Evolutionary conservation across 1,284 basidiomycete genomes (phyloP).

Genomic region (Taiwanofungus camphoratus): DNA sequence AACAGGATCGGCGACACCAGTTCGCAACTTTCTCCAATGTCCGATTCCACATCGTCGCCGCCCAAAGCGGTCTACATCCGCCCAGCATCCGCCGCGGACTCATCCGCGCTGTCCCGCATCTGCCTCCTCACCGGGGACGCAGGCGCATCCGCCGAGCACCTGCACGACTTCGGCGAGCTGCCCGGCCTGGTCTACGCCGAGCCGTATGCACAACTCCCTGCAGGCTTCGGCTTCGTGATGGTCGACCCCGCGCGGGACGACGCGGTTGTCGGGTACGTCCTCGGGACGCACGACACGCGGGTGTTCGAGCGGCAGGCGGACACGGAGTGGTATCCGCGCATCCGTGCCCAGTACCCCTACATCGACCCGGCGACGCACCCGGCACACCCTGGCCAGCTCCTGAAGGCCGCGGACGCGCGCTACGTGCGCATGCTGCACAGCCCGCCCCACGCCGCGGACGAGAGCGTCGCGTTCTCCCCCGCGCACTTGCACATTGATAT

Average conservation of each 20-base stretch:
- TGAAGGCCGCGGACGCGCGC: conserved; percentile 42
- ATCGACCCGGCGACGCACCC: conserved; percentile 9
- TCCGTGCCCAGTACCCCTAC: conserved; percentile 46
- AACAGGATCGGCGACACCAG: too few species aligned
- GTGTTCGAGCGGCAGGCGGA: conserved; percentile 46
- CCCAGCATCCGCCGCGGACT: conserved; percentile 48
- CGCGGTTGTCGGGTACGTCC: conserved; percentile 55
- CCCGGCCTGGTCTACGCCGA: conserved; percentile 66
- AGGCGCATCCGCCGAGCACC: conserved; percentile 54
- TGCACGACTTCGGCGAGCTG: conserved; percentile 57
- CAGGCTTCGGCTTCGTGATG: conserved; percentile 68
- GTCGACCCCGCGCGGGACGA: conserved; percentile 38
- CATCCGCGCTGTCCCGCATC: conserved; percentile 53
- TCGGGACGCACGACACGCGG: conserved; percentile 56
- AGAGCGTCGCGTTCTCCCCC: conserved; percentile 48
- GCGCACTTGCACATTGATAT: conserved; percentile 69
- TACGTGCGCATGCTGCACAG: conserved; percentile 47
- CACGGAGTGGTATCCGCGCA: conserved; percentile 53
- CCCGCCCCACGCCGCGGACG: conserved; percentile 40
- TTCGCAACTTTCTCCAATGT: too few species aligned
- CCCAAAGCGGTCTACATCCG: conserved; percentile 37
- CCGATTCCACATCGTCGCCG: not conserved
- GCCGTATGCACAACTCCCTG: conserved; percentile 64
- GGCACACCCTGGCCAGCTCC: conserved; percentile 23
- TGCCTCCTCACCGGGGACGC: conserved; percentile 71